These are phyloP conservation scores for Populus euphratica DNA, from an alignment of 345 rosid species.

Conservation along the genomic window DNA sequence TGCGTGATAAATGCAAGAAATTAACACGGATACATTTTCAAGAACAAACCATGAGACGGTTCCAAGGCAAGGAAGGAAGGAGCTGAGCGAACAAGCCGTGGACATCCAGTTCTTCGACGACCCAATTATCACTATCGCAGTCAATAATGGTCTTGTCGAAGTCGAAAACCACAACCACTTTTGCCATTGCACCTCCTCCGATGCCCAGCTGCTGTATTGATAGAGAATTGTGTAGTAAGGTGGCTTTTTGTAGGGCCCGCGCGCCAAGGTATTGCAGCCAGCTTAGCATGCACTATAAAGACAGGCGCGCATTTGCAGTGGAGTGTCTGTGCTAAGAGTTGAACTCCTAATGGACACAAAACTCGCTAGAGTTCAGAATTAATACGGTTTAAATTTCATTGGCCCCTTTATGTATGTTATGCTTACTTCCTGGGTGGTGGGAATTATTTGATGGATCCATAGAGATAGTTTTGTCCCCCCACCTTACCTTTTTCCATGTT, in stretches of 20 bases:
- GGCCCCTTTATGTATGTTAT: not conserved
- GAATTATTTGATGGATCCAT: too few relatives aligned
- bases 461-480: too few relatives aligned
- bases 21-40: not conserved
- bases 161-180: conserved; percentile 25
- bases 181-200: conserved; percentile 13
- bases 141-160: conserved; percentile 33
- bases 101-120: conserved; percentile 19
- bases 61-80: conserved; percentile 27
- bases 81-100: conserved; percentile 15
- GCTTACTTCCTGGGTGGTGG: too few relatives aligned
- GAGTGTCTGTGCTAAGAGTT: not conserved
- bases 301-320: not conserved
- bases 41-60: conserved; percentile 16
- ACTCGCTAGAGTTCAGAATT: too few relatives aligned
- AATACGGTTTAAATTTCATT: not conserved
- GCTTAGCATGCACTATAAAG: conserved; percentile 5
- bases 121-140: conserved; percentile 29
- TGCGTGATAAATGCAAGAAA: not conserved
- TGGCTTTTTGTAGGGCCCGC: not conserved
- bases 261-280: not conserved
- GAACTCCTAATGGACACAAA: not conserved
- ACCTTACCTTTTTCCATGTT: not conserved
- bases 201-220: too few relatives aligned
- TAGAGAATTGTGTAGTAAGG: not conserved